Evolutionary conservation across 345 rosid species (phyloP).

Genomic region (Dipteronia dyeriana): DNA sequence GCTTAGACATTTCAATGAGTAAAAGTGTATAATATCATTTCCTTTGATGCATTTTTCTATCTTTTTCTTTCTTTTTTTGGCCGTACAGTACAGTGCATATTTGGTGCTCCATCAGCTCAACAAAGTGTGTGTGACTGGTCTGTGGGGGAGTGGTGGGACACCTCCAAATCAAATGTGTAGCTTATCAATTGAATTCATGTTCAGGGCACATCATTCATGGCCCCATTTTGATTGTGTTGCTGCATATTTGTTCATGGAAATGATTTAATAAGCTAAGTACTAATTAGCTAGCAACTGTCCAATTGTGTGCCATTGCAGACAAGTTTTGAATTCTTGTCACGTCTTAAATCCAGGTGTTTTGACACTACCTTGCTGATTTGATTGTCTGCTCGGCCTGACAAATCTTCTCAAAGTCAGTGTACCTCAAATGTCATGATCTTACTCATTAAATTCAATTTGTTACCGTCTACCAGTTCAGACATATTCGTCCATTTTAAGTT

Average conservation of each 20-base stretch:
- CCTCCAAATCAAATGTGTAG: not conserved
- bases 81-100: not conserved
- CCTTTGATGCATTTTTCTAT: not conserved
- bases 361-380: not conserved
- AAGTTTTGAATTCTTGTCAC: not conserved
- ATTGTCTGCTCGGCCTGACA: not conserved
- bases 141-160: not conserved
- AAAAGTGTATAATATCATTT: not conserved
- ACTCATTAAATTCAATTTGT: too few relatives aligned
- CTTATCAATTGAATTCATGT: not conserved
- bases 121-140: not conserved
- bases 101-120: slow-evolving; percentile 6
- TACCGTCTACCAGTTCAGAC: too few relatives aligned
- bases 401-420: not conserved
- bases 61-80: not conserved
- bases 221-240: not conserved
- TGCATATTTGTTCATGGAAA: not conserved
- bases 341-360: not conserved
- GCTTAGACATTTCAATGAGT: slow-evolving; percentile 7
- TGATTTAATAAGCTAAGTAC: not conserved
- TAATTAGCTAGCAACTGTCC: not conserved
- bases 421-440: not conserved
- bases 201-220: not conserved
- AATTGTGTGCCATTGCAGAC: not conserved
- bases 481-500: too few relatives aligned